A percentile compares a stretch with the other conserved stretches of the same genome.
Evolutionary conservation across 1,284 basidiomycete genomes (phyloP).

Genomic region (Marasmius fiardii): DNA sequence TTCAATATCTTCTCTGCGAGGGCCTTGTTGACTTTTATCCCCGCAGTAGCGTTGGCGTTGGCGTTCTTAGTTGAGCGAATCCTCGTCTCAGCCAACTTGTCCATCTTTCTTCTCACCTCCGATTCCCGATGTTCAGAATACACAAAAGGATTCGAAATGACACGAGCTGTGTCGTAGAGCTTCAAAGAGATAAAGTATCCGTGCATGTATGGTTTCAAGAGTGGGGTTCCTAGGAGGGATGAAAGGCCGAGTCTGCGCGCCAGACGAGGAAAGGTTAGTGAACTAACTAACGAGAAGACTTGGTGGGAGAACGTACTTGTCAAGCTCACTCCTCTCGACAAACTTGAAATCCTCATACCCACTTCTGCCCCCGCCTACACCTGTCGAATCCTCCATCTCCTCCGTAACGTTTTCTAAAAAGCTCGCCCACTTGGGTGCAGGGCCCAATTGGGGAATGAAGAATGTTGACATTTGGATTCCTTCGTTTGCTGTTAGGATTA

Average conservation of each 20-base stretch:
- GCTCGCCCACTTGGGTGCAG: slow-evolving; percentile 94
- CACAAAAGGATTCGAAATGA: slow-evolving; percentile 95
- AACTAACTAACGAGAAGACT: slow-evolving; percentile 10
- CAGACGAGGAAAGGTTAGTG: slow-evolving; percentile 26
- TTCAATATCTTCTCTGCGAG: slow-evolving; percentile 84
- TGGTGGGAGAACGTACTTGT: slow-evolving; percentile 53
- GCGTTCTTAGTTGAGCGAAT: slow-evolving; percentile 77
- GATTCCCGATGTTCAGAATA: slow-evolving; percentile 94
- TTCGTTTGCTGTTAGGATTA: slow-evolving; percentile 89
- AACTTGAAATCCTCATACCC: slow-evolving; percentile 99
- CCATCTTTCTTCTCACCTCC: slow-evolving; percentile 84
- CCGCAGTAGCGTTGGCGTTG: slow-evolving; percentile 31
- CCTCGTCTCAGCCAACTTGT: slow-evolving; percentile 89
- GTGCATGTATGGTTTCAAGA: slow-evolving; percentile 99
- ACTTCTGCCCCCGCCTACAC: slow-evolving; percentile 69
- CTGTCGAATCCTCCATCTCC: slow-evolving; percentile 94
- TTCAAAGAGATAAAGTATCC: slow-evolving; percentile 97
- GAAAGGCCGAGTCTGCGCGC: slow-evolving; percentile 90
- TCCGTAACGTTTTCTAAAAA: slow-evolving; percentile 99
- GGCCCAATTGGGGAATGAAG: slow-evolving; percentile 95
- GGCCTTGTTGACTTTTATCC: slow-evolving; percentile 89
- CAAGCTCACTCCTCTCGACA: slow-evolving; percentile 84
- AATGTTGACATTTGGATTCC: slow-evolving; percentile 89
- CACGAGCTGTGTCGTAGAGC: slow-evolving; percentile 92
- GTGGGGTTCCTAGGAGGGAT: slow-evolving; percentile 91